Evolutionary conservation across 352 stramenopile genomes (phyloP).

Genomic region (Globisporangium rhizosaccharum): DNA sequence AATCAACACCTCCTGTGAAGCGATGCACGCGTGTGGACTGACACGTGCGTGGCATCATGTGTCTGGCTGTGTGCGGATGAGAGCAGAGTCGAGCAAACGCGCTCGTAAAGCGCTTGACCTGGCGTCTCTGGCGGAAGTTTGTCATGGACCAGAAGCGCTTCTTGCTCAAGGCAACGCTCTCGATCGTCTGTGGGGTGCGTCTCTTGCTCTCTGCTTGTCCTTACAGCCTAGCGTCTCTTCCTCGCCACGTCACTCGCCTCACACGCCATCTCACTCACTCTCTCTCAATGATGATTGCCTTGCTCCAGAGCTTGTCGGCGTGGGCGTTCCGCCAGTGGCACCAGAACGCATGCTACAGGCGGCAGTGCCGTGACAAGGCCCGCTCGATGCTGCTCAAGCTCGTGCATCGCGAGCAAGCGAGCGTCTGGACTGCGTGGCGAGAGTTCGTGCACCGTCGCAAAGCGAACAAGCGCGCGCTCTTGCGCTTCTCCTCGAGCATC

Average conservation of each 20-base stretch:
- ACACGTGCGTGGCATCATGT: neutral
- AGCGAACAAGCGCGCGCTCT: slow-evolving; percentile 49
- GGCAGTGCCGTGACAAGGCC: slow-evolving; percentile 42
- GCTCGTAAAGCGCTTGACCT: slow-evolving; percentile 35
- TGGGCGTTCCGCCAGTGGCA: slow-evolving; percentile 73
- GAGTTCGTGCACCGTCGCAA: slow-evolving; percentile 48
- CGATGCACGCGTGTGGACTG: neutral
- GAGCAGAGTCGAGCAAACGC: slow-evolving; percentile 38
- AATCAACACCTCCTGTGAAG: neutral
- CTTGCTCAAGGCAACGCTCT: slow-evolving; percentile 59
- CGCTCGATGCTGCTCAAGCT: slow-evolving; percentile 41
- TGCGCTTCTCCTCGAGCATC: slow-evolving; percentile 55
- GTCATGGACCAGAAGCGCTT: slow-evolving; percentile 56
- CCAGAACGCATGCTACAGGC: slow-evolving; percentile 29
- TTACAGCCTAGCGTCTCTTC: neutral
- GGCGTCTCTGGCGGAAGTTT: slow-evolving; percentile 49
- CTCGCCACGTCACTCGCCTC: neutral
- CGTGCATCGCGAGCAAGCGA: slow-evolving; percentile 43
- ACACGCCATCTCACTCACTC: neutral
- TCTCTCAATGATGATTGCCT: neutral
- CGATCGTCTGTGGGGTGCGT: slow-evolving; percentile 61
- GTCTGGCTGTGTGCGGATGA: neutral
- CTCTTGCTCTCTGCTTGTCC: neutral
- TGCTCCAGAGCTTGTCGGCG: slow-evolving; percentile 41
- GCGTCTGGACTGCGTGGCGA: slow-evolving; percentile 54